Percentiles rank a stretch among this genome's conserved stretches.
These are phyloP conservation scores for Lachnum nothofagi DNA, from an alignment of 2,329 filamentous ascomycete species.

Conservation along the genomic window DNA sequence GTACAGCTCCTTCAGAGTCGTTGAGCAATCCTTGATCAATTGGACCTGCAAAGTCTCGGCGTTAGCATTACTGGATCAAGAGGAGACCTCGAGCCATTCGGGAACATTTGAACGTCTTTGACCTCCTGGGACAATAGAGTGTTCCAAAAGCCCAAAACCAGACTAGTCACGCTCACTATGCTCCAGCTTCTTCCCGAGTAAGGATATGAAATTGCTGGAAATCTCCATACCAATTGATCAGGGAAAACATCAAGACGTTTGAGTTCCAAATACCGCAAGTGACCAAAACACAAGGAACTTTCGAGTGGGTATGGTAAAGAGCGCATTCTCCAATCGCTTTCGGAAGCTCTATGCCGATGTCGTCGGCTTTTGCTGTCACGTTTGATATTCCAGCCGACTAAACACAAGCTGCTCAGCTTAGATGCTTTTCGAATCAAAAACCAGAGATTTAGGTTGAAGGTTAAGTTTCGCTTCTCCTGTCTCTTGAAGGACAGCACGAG, in stretches of 20 bases:
- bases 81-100: too few relatives aligned
- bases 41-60: too few relatives aligned
- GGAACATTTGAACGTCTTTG: too few relatives aligned
- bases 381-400: constrained; percentile 38
- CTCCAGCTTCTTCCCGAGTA: too few relatives aligned
- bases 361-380: constrained; percentile 21
- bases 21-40: constrained; percentile 25
- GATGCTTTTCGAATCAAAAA: constrained; percentile 43
- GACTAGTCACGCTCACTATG: too few relatives aligned
- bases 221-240: constrained; percentile 17
- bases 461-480: constrained; percentile 36
- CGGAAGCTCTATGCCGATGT: constrained; percentile 15
- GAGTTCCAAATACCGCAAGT: constrained; percentile 30
- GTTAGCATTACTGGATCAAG: too few relatives aligned
- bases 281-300: constrained; percentile 8
- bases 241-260: constrained; percentile 31
- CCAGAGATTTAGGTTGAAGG: constrained; percentile 46
- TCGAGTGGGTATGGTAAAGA: constrained; percentile 26
- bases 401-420: constrained; percentile 42
- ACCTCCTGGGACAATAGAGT: too few relatives aligned
- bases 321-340: constrained; percentile 28
- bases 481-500: constrained; percentile 45
- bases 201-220: too few relatives aligned
- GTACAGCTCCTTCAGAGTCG: constrained; percentile 31
- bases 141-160: too few relatives aligned